Evolutionary conservation across 1,139 yeast species (phyloP), one percentile per base, ranked within the genome.

Genomic region (Geotrichum citri-aurantii): DNA sequence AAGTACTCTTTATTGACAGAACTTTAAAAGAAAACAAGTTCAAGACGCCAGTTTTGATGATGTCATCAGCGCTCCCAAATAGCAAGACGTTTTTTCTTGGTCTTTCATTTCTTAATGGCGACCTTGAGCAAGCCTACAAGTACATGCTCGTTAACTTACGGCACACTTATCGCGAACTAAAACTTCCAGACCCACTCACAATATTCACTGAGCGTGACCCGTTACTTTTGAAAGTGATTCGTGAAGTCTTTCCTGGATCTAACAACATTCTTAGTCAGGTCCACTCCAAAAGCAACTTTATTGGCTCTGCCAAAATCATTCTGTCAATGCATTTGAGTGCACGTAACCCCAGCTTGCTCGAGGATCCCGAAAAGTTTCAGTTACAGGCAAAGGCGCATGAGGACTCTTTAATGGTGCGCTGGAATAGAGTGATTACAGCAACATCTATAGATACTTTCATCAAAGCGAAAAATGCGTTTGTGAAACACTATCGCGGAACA

Each of bases 171-270:
- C 54, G 54, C 24, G 29, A 23, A 50, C 29, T 40, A 3, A 23
- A 19, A 24, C 29, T 50, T n/a, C 17, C 31, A 1, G 40, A 50
- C 23, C 54, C 54, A 2, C 33, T 37, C n/a, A 50, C 54, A 14
- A 40, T 50, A 8, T 24, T 50, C 14, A 23, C 5, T 14, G 29
- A 37, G 27, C 23, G 29, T 14, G 29, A 50, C n/a, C 24, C 10
- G 6, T 21, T 17, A 6, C 4, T 40, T 10, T n/a, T 50, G 23
- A 50, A 50, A 17, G 40, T 48, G 6, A 21, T 50, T 23, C 54
- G 48, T n/a, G 14, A 17, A 37, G 48, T 50, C 8, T 50, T 50
- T 50, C 47, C 54, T 4, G 54, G 54, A 7, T 7, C 54, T 14
- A 50, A 50, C 27, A 17, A 37, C 12, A 50, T 50, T 3, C 44